Conservation (phyloP, 139 green algal species). For the Coelastrella sp. region DNA sequence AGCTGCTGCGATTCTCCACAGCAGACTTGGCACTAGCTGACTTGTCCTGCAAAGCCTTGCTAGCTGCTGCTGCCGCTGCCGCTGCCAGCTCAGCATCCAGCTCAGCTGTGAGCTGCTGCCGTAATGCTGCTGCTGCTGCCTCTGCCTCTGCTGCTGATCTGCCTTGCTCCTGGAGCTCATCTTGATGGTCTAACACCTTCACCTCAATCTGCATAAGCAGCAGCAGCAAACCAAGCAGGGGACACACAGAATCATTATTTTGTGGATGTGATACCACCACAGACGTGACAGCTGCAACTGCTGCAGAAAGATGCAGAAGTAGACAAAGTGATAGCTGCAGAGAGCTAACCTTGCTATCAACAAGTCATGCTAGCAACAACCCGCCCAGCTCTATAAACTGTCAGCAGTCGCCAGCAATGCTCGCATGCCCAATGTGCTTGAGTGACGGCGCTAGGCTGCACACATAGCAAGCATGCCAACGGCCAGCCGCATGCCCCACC, state of each 20-base stretch:
- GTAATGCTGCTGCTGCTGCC: conserved; percentile 35
- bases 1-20: not conserved
- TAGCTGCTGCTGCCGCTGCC: not conserved
- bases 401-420: no score
- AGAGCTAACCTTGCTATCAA: no score
- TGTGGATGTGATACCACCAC: not conserved
- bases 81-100: conserved; percentile 20
- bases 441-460: no score
- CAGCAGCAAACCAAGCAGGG: not conserved
- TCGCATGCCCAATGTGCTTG: no score
- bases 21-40: no score
- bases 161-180: conserved; percentile 38
- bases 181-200: conserved; percentile 37
- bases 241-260: not conserved
- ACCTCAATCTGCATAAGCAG: not conserved
- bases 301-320: no score
- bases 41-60: not conserved
- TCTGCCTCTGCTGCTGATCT: conserved; percentile 19
- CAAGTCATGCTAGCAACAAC: no score
- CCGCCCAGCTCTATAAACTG: no score
- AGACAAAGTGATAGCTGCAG: no score
- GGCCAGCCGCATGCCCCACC: no score
- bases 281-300: not conserved
- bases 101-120: conserved; percentile 30
- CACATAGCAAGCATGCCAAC: no score